phyloP scores from a whole-genome alignment of 164 flowering plant species.

The Vitis rupestris region DNA sequence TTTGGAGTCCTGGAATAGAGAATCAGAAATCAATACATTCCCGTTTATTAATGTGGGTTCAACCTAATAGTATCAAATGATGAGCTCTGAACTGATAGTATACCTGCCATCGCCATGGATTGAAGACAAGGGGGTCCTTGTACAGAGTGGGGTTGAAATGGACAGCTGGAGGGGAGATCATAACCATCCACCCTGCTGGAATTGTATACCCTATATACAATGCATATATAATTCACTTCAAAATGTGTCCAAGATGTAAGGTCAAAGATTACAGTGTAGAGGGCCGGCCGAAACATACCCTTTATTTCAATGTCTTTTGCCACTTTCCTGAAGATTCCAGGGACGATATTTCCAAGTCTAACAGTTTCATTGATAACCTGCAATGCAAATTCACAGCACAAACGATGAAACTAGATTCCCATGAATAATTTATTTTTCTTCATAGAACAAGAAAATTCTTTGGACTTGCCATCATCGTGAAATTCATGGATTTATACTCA shows the following conservation, averaged over 20 bases:
- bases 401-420: not conserved
- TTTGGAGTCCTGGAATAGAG: not conserved
- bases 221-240: not conserved
- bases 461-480: constrained; percentile 18
- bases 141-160: constrained; percentile 78
- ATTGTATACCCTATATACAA: constrained; percentile 70
- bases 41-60: too few species aligned
- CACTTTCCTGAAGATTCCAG: constrained; percentile 64
- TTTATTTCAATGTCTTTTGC: constrained; percentile 50
- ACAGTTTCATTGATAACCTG: constrained; percentile 78
- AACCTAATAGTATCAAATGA: too few species aligned
- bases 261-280: not conserved
- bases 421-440: too few species aligned
- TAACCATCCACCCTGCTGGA: constrained; percentile 89
- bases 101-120: constrained; percentile 91
- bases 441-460: too few species aligned
- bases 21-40: constrained; percentile 16
- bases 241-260: not conserved
- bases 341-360: constrained; percentile 72
- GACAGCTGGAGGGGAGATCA: constrained; percentile 94
- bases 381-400: not conserved
- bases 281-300: constrained; percentile 32
- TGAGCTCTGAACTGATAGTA: too few species aligned
- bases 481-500: constrained; percentile 68
- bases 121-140: constrained; percentile 70